Percentiles rank a stretch among this genome's conserved stretches.
Conservation (phyloP, 306 rosid species). For the Vigna unguiculata region DNA sequence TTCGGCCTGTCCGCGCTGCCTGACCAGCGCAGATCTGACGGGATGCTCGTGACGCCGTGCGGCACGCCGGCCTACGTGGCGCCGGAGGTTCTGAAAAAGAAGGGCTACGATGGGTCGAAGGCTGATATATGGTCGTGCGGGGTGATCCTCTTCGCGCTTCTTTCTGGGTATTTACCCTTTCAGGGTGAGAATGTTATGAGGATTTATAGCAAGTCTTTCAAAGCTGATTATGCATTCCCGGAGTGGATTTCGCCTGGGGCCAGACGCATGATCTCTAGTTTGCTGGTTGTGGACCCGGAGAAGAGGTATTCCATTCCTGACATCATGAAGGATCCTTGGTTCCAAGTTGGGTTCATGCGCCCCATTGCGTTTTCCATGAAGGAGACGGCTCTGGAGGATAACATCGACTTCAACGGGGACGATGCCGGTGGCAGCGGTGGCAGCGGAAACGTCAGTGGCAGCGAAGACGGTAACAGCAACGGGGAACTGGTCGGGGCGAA, state of each 20-base stretch:
- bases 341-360: constrained; percentile 59
- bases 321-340: constrained; percentile 71
- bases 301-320: constrained; percentile 66
- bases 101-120: constrained; percentile 80
- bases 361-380: constrained; percentile 58
- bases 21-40: constrained; percentile 71
- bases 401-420: constrained; percentile 40
- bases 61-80: constrained; percentile 94
- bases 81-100: constrained; percentile 78
- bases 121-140: constrained; percentile 94
- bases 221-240: constrained; percentile 67
- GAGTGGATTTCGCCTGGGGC: constrained; percentile 70
- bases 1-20: constrained; percentile 83
- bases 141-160: constrained; percentile 69
- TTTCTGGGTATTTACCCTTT: constrained; percentile 73
- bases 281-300: constrained; percentile 71
- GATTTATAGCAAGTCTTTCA: constrained; percentile 74
- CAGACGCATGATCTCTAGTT: constrained; percentile 54
- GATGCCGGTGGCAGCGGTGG: not conserved
- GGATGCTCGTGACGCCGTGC: constrained; percentile 79
- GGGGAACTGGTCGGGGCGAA: not conserved
- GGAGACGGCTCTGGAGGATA: constrained; percentile 31
- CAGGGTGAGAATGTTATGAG: constrained; percentile 73
- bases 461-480: not conserved
- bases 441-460: not conserved